phyloP scores from a whole-genome alignment of 73 alveolate species.

The Stentor roeselii region DNA sequence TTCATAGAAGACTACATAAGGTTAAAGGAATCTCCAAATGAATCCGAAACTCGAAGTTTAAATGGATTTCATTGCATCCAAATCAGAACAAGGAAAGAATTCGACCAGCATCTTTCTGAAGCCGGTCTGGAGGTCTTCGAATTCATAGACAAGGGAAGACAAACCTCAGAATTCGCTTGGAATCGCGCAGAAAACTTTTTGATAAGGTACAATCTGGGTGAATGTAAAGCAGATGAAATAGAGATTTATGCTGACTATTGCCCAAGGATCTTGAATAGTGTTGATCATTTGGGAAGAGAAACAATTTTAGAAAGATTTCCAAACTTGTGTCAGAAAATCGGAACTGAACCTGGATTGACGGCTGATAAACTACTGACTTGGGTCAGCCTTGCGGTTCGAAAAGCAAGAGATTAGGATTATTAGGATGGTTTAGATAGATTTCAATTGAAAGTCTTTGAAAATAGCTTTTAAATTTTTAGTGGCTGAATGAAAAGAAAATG shows the following conservation, averaged over 20 bases:
- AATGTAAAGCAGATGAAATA: background rate
- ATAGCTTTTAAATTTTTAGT: too few species aligned
- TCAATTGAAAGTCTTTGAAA: too few species aligned
- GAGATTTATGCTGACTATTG: background rate
- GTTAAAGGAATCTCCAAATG: background rate
- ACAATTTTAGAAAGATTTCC: background rate
- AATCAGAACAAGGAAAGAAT: background rate
- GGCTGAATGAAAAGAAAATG: too few species aligned
- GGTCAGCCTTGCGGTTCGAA: too few species aligned
- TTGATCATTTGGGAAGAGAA: background rate
- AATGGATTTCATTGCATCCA: background rate
- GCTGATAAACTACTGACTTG: background rate
- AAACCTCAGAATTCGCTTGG: background rate
- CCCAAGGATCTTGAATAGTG: background rate
- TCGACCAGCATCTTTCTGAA: too few species aligned
- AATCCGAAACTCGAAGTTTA: background rate
- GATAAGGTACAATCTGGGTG: background rate
- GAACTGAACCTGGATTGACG: background rate
- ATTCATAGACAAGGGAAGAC: background rate
- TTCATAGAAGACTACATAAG: background rate
- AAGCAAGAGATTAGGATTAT: too few species aligned
- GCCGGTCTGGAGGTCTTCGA: background rate
- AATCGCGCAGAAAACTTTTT: background rate
- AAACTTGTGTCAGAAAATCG: background rate
- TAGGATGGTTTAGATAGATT: too few species aligned